These are phyloP conservation scores for Rauvolfia tetraphylla DNA, from an alignment of 257 asterid genomes.

Conservation along the genomic window DNA sequence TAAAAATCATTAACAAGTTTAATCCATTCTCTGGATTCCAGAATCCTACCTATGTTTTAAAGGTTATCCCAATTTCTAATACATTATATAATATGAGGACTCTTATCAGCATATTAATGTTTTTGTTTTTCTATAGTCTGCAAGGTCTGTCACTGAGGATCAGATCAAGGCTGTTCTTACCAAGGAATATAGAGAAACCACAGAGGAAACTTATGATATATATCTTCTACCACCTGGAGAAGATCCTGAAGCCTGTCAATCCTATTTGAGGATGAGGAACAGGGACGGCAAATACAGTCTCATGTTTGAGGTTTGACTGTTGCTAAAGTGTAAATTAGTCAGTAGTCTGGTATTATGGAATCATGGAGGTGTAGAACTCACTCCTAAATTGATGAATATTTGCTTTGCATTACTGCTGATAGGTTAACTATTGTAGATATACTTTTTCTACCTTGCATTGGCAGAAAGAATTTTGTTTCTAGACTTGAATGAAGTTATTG, in stretches of 20 bases:
- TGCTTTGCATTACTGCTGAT: not conserved
- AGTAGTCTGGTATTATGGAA: not conserved
- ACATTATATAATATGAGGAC: constrained; percentile 7
- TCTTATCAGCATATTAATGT: constrained; percentile 1
- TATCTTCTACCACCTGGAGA: constrained; percentile 99
- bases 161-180: constrained; percentile 73
- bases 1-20: constrained; percentile 84
- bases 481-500: not conserved
- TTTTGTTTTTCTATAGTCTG: constrained; percentile 49
- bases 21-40: constrained; percentile 99
- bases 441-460: not conserved
- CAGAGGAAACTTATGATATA: constrained; percentile 94
- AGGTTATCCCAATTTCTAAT: constrained; percentile 46
- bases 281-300: constrained; percentile 95
- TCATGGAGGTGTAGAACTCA: not conserved
- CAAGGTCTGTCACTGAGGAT: constrained; percentile 61
- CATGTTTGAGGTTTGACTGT: constrained; percentile 87
- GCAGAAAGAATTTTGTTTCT: not conserved
- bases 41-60: constrained; percentile 82
- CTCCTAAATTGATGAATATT: not conserved
- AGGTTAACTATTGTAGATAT: not conserved
- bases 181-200: constrained; percentile 54
- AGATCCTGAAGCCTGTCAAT: constrained; percentile 99
- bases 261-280: constrained; percentile 98
- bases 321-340: not conserved